Evolutionary conservation across 495 filamentous ascomycete genomes (phyloP).

Genomic region (Aspergillus mulundensis): DNA sequence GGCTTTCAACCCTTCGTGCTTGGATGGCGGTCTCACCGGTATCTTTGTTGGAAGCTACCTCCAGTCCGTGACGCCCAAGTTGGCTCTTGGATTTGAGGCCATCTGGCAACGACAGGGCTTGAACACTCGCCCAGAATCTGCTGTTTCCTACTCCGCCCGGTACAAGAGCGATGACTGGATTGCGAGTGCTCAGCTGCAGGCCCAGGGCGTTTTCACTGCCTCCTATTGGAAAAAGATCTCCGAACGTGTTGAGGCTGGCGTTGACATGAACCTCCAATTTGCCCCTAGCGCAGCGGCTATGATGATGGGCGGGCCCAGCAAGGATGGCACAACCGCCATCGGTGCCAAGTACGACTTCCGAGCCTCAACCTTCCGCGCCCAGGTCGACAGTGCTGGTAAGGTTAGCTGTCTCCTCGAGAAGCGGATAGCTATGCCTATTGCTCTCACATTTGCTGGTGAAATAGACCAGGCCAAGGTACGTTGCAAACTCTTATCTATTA

Average conservation of each 20-base stretch:
- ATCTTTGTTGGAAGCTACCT: constrained; percentile 94
- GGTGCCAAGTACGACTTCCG: constrained; percentile 99
- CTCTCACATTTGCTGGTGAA: constrained; percentile 91
- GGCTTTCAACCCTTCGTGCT: constrained; percentile 83
- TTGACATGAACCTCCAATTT: constrained; percentile 87
- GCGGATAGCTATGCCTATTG: constrained; percentile 83
- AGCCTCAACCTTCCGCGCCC: constrained; percentile 87
- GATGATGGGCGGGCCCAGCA: constrained; percentile 68
- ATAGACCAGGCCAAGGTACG: constrained; percentile 95
- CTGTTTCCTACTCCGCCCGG: constrained; percentile 79
- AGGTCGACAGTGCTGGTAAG: constrained; percentile 92
- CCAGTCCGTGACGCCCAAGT: constrained; percentile 81
- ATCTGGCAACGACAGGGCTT: constrained; percentile 85
- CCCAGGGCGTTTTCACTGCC: constrained; percentile 78
- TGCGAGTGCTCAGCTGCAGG: constrained; percentile 78
- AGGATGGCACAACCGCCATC: constrained; percentile 84
- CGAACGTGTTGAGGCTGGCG: constrained; percentile 94
- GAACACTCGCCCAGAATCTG: constrained; percentile 75
- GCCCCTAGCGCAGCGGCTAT: constrained; percentile 55
- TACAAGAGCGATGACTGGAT: constrained; percentile 92
- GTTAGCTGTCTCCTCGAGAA: constrained; percentile 92
- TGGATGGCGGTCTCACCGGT: constrained; percentile 89
- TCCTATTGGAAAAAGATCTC: constrained; percentile 92
- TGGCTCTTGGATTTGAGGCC: constrained; percentile 86
- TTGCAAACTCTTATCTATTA: not conserved